Base-by-base conservation (phyloP, 2,329 filamentous ascomycete species). In the Fusarium caatingaense region DNA sequence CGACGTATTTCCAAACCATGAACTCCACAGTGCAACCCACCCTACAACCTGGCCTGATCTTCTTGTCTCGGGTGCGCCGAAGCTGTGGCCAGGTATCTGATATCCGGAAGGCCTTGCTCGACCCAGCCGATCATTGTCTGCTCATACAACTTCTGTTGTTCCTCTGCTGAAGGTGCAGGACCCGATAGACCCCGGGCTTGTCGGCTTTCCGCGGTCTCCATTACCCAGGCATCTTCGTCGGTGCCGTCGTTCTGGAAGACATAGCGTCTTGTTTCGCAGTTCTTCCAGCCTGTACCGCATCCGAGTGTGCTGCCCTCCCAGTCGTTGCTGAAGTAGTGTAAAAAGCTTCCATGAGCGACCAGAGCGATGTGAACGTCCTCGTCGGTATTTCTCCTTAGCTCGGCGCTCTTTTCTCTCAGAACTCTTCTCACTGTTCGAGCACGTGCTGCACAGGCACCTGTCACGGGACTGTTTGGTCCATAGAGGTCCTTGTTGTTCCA, bases 291-390 rank as follows among this genome's bases (percentile, higher is more conserved):
- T 1, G 68, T 71, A 5, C 68, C 68, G 4, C 64, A 66, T 2
- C 54, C 56, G 0, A 28, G 34, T 1, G 60, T 51, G 11, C 64
- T 69, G 12, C 50, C 28, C 9, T 71, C 68, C 68, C 68, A 71
- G 16, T 71, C 68, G 6, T 71, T 71, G n/a, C 60, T 69, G 9
- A 71, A 62, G 13, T 59, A 72, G 27, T 71, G 68, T 16, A 72
- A 20, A 11, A 71, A 72, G n/a, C 56, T 69, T 15, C 68, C 68
- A 1, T 71, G 68, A 2, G 68, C 68, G 4, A 71, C 64, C 1
- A 71, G 37, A 13, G 46, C 68, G 34, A 71, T 72, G 11, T 71
- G 64, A 16, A 72, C 21, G 2, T 71, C 64, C 5, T 72, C 46
- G 3, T 66, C 18, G 15, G 44, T 42, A 4, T 46, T 42, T 40